Percentiles rank a stretch among this genome's conserved stretches.
These are phyloP conservation scores for Curvularia spicifera DNA, from an alignment of 2,329 filamentous ascomycete genomes.

Conservation along the genomic window DNA sequence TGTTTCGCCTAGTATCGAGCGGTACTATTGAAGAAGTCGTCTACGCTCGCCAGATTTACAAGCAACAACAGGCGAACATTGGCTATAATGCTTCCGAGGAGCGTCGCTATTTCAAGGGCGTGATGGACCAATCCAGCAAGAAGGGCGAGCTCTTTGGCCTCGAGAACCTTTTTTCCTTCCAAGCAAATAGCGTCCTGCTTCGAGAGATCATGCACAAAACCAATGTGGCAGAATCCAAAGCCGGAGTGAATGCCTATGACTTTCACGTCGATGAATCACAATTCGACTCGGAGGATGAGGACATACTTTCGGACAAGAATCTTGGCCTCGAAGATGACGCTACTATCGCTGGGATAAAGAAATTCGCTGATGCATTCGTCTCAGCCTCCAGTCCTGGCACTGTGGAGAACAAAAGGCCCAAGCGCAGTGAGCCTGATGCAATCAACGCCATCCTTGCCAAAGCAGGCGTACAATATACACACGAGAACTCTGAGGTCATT, in stretches of 20 bases:
- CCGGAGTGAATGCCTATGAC: constrained; percentile 79
- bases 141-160: constrained; percentile 96
- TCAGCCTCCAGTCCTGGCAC: constrained; percentile 9
- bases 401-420: constrained; percentile 48
- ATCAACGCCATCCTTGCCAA: constrained; percentile 87
- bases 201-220: constrained; percentile 99
- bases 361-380: constrained; percentile 46
- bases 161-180: constrained; percentile 82
- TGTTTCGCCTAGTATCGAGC: constrained; percentile 87
- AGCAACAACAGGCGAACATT: constrained; percentile 98
- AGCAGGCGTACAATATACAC: constrained; percentile 91
- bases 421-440: constrained; percentile 67
- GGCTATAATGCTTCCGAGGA: constrained; percentile 93
- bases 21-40: constrained; percentile 98
- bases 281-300: constrained; percentile 36
- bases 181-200: constrained; percentile 78
- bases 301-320: constrained; percentile 35
- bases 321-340: constrained; percentile 39
- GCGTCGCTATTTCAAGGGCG: constrained; percentile 91
- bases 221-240: constrained; percentile 91
- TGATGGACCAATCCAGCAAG: constrained; percentile 80
- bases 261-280: constrained; percentile 61
- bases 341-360: constrained; percentile 66
- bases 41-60: constrained; percentile 97
- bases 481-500: constrained; percentile 94